Evolutionary conservation across 2,329 filamentous ascomycete genomes (phyloP), one percentile per base, ranked within the genome.

Genomic region (Talaromyces sp.): DNA sequence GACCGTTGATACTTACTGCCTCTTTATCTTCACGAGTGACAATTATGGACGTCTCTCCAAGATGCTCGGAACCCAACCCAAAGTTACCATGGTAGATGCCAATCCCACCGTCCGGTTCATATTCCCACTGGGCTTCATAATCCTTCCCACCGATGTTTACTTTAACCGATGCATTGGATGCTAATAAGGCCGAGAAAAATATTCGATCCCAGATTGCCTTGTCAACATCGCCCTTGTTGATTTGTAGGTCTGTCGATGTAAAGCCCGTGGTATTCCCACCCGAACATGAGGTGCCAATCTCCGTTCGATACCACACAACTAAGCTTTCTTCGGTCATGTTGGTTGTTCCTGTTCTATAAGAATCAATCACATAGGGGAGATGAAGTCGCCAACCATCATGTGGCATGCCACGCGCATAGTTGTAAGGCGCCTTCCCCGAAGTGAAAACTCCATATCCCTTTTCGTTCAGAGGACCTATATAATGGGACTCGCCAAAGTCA

Each of bases 401-500:
- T 35, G 61, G 60, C 58, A 69, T 68, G 2, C 49, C 56, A 17
- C 44, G 30, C 3, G 64, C 68, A 44, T 71, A 71, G 44, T 68
- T 60, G 43, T 65, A 67, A 29, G 81, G 79, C 3, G 80, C 80
- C 2, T 71, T 52, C 1, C 52, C 56, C 1, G 53, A 50, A 2
- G 44, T 47, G n/a, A 58, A 53, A 3, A 55, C 35, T 2, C 46
- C 52, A 16, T 52, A 55, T 7, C 52, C 56, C 20, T 58, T 58
- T 8, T 78, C 68, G 39, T 74, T 65, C 32, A 83, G 66, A 0
- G 81, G 77, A 19, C 77, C 77, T 56, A 84, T 81, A 63, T 85
- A 84, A 65, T 82, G 81, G 1, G 81, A 80, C 64, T 86, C 83
- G 30, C 82, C 82, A 55, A 77, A 85, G 62, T 86, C 83, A 58